Conservation (phyloP, 208 protist species). For the Dictyostelium gargantuum region DNA sequence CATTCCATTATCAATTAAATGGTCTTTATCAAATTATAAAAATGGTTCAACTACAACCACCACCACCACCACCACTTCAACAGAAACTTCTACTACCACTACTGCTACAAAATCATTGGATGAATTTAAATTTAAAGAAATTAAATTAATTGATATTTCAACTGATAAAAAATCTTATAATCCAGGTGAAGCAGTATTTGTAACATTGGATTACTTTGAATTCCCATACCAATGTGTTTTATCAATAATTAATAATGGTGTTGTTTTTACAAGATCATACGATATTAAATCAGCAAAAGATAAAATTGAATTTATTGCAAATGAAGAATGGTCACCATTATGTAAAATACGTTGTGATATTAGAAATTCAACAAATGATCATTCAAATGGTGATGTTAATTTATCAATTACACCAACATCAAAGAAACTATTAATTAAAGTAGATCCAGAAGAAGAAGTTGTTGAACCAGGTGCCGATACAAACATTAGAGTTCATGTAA, state of each 20-base stretch:
- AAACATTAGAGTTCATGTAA: conserved; percentile 23
- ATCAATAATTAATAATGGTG: neutral
- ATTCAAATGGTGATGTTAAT: neutral
- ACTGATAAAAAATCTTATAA: neutral
- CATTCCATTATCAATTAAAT: neutral
- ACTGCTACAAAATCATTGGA: neutral
- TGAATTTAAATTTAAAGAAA: neutral
- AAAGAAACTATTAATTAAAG: neutral
- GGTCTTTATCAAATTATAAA: neutral
- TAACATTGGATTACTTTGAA: neutral
- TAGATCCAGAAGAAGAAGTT: conserved; percentile 21
- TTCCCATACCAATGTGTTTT: neutral
- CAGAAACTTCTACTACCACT: no score
- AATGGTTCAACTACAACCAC: neutral
- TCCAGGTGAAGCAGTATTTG: neutral
- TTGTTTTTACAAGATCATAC: neutral
- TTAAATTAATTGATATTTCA: neutral
- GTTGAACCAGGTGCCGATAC: conserved; percentile 53
- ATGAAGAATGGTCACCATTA: conserved; percentile 7
- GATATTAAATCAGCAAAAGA: neutral
- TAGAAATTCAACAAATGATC: neutral
- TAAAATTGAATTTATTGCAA: neutral
- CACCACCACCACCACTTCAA: no score
- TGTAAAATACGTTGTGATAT: neutral
- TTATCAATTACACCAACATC: neutral